Percentiles rank a stretch among this genome's conserved stretches.
Conservation (phyloP, 2,329 filamentous ascomycete genomes). For the Nothophoma quercina region DNA sequence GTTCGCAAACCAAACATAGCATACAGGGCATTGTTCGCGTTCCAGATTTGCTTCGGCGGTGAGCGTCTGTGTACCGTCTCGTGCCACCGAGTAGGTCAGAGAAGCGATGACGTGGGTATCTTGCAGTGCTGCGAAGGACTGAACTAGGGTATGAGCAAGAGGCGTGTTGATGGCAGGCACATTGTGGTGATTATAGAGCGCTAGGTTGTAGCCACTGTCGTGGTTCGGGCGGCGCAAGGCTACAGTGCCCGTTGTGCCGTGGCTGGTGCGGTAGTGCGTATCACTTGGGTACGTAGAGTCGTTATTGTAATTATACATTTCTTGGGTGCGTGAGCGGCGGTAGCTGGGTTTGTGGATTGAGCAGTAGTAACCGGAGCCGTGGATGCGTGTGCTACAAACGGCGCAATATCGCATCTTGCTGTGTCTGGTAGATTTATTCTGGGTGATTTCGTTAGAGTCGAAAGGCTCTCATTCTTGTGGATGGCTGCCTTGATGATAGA, state of each 20-base stretch:
- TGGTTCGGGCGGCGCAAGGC: not conserved
- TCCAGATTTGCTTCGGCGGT: slow-evolving; percentile 29
- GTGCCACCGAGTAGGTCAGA: slow-evolving; percentile 21
- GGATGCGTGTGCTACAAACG: slow-evolving; percentile 13
- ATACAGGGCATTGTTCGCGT: slow-evolving; percentile 29
- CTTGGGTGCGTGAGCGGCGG: not conserved
- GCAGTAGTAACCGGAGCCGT: slow-evolving; percentile 25
- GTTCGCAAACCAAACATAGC: slow-evolving; percentile 27
- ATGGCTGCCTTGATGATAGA: no score
- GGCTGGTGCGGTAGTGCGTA: slow-evolving; percentile 12
- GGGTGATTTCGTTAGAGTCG: no score
- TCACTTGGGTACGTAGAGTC: slow-evolving; percentile 12
- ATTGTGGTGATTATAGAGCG: not conserved
- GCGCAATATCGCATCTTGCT: slow-evolving; percentile 22
- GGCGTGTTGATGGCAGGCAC: not conserved
- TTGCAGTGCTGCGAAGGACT: slow-evolving; percentile 20
- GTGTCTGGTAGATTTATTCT: no score
- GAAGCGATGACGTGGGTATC: slow-evolving; percentile 22
- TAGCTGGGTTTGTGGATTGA: slow-evolving; percentile 14
- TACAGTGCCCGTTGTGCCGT: not conserved
- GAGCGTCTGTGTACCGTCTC: slow-evolving; percentile 19
- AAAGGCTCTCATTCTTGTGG: no score
- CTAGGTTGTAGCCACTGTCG: not conserved
- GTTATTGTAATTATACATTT: slow-evolving; percentile 4
- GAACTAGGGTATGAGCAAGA: slow-evolving; percentile 8